phyloP scores from a whole-genome alignment of 2,329 filamentous ascomycete genomes.

The Capronia epimyces region DNA sequence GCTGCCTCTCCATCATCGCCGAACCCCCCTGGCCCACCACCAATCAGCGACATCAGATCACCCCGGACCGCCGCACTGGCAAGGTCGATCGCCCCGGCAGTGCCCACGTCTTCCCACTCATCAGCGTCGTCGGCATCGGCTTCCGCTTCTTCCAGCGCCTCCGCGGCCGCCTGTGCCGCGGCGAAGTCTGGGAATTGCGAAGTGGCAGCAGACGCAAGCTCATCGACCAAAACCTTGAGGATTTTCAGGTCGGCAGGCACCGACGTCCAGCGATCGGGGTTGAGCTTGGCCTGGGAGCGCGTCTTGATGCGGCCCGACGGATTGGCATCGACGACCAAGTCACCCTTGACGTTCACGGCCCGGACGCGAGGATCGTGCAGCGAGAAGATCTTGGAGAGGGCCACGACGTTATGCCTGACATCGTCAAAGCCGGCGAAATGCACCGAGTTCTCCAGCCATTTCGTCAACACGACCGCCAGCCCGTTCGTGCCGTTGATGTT shows the following conservation, averaged over 20 bases:
- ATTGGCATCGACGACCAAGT: constrained; percentile 68
- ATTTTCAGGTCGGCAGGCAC: constrained; percentile 90
- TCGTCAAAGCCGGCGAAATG: constrained; percentile 98
- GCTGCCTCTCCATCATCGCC: constrained; percentile 51
- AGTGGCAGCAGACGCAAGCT: constrained; percentile 76
- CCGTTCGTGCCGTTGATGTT: constrained; percentile 70
- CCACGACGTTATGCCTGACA: constrained; percentile 93
- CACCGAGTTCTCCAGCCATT: constrained; percentile 96
- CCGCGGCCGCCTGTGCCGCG: constrained; percentile 55
- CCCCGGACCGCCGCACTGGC: constrained; percentile 61
- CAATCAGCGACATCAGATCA: constrained; percentile 67
- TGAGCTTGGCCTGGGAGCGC: constrained; percentile 78
- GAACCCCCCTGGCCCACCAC: constrained; percentile 41
- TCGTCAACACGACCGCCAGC: constrained; percentile 80
- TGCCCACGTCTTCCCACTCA: constrained; percentile 82
- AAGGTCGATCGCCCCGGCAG: constrained; percentile 62
- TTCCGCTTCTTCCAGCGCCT: constrained; percentile 51
- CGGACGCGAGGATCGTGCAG: constrained; percentile 75
- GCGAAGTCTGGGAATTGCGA: constrained; percentile 45
- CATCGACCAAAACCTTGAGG: constrained; percentile 88
- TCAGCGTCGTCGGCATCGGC: constrained; percentile 62
- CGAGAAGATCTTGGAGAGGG: constrained; percentile 83
- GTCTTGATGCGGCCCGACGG: constrained; percentile 80
- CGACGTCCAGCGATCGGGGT: constrained; percentile 83
- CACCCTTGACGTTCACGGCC: constrained; percentile 81